A percentile compares a stretch with the other conserved stretches of the same genome.
Evolutionary conservation across 768 basidiomycete genomes (phyloP).

Genomic region (Trametes villosa): DNA sequence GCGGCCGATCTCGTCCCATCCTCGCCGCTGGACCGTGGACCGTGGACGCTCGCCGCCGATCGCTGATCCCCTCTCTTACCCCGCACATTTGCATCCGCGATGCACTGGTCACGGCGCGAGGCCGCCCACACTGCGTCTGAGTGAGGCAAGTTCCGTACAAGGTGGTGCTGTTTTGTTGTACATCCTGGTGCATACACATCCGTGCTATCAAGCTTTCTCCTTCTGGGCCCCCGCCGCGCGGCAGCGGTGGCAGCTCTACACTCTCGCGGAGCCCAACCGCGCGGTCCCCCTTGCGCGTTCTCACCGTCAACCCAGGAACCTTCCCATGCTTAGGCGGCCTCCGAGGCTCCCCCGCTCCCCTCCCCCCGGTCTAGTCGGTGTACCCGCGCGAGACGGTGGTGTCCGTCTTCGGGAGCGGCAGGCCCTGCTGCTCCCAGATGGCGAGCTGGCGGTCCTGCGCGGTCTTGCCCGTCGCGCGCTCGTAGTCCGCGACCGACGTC

Average conservation of each 20-base stretch:
- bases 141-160: background rate
- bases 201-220: too few relatives aligned
- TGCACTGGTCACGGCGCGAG: background rate
- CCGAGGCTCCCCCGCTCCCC: background rate
- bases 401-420: conserved; percentile 38
- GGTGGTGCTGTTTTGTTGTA: background rate
- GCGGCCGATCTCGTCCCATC: background rate
- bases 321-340: too few relatives aligned
- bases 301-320: too few relatives aligned
- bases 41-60: too few relatives aligned
- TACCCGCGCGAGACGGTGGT: conserved; percentile 52
- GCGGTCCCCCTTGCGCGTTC: background rate
- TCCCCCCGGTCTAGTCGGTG: conserved; percentile 51
- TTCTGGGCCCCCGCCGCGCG: too few relatives aligned
- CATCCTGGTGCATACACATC: background rate
- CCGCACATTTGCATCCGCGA: background rate
- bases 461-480: conserved; percentile 60
- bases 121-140: background rate
- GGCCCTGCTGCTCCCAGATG: conserved; percentile 70
- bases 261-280: too few relatives aligned
- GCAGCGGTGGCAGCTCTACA: background rate
- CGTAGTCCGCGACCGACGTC: conserved; percentile 74
- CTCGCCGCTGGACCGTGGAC: too few relatives aligned
- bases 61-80: conserved; percentile 14
- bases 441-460: conserved; percentile 78